phyloP scores from a whole-genome alignment of 2,329 filamentous ascomycete genomes.

The Aspergillus piperis region DNA sequence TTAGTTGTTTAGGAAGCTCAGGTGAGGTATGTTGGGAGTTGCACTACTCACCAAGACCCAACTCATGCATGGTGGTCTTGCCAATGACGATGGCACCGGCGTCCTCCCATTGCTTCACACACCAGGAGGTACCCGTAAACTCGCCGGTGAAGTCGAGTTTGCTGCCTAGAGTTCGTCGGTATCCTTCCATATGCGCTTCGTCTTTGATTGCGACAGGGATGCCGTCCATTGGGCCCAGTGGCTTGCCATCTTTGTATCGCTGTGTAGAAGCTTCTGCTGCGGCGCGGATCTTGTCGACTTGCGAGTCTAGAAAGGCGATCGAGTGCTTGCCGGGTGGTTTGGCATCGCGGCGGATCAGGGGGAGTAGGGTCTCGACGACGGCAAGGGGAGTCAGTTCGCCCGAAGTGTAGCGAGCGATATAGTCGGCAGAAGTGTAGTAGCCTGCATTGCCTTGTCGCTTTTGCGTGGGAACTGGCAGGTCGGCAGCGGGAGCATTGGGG shows the following conservation, averaged over 20 bases:
- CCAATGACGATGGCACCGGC: conserved; percentile 74
- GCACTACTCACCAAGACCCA: conserved; percentile 64
- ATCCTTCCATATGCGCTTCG: conserved; percentile 71
- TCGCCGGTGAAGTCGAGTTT: conserved; percentile 57
- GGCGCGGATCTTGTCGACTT: conserved; percentile 62
- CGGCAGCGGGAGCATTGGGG: conserved; percentile 17
- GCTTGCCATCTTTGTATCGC: conserved; percentile 67
- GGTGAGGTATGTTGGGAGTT: neutral
- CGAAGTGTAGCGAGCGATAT: conserved; percentile 71
- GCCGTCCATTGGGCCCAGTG: conserved; percentile 73
- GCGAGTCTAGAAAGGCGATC: conserved; percentile 70
- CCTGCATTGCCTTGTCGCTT: conserved; percentile 40
- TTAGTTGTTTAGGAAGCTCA: neutral
- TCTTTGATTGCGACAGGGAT: conserved; percentile 84
- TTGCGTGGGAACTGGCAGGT: conserved; percentile 35
- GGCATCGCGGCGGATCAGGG: conserved; percentile 65
- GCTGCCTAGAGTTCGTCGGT: conserved; percentile 67
- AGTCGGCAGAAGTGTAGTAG: conserved; percentile 74
- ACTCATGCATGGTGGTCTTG: conserved; percentile 78
- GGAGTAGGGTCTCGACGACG: conserved; percentile 70
- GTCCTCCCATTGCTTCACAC: conserved; percentile 69
- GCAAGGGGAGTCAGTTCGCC: conserved; percentile 70
- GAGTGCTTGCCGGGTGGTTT: conserved; percentile 62
- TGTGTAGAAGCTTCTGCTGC: conserved; percentile 73
- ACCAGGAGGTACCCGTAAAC: conserved; percentile 65